A percentile compares a stretch with the other conserved stretches of the same genome.
phyloP scores from a whole-genome alignment of 1,284 basidiomycete genomes.

The Schizophyllum commune region DNA sequence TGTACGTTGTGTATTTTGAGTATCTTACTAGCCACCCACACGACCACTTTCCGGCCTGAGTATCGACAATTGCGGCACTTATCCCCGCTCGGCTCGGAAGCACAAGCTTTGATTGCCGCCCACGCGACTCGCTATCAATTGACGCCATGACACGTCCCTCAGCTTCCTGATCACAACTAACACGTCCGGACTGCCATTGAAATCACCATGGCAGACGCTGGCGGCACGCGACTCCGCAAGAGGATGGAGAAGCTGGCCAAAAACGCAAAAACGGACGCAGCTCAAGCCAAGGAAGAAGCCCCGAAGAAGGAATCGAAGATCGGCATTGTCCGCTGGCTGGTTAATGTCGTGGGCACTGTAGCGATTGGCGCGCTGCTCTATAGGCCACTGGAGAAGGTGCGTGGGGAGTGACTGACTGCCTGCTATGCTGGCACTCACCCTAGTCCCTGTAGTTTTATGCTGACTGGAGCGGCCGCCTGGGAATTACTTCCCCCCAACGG shows the following conservation, averaged over 20 bases:
- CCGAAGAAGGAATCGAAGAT: not conserved
- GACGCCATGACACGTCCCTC: constrained; percentile 28
- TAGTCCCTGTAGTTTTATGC: not conserved
- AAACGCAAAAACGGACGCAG: not conserved
- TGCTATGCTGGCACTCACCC: not conserved
- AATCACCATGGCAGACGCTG: not conserved
- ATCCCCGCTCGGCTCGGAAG: no score
- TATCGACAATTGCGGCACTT: no score
- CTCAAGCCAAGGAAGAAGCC: not conserved
- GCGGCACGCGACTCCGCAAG: not conserved
- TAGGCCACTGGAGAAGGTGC: no score
- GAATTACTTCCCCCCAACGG: not conserved
- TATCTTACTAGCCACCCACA: no score
- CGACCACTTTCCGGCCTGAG: no score
- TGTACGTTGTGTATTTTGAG: no score
- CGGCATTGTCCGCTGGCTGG: not conserved
- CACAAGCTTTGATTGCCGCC: not conserved
- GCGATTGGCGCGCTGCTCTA: no score
- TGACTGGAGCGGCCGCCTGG: not conserved
- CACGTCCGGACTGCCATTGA: not conserved
- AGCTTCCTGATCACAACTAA: constrained; percentile 22
- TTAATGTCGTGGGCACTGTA: no score
- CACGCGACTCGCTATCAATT: not conserved
- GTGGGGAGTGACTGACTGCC: not conserved
- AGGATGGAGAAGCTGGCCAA: not conserved